Evolutionary conservation across 306 rosid genomes (phyloP).

Genomic region (Ochetophila trinervis): DNA sequence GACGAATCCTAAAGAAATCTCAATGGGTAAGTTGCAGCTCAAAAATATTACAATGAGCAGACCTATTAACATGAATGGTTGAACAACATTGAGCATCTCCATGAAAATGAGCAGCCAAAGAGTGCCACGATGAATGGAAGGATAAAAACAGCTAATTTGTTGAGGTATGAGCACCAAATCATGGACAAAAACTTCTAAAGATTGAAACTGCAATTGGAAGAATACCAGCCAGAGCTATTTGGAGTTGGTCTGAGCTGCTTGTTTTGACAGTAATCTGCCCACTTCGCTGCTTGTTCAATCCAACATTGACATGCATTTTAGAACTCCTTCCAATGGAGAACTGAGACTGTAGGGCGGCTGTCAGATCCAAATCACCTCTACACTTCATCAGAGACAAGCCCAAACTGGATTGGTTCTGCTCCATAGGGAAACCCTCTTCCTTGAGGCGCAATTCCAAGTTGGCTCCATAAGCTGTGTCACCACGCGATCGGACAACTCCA

Average conservation of each 20-base stretch:
- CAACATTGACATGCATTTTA: slow-evolving; percentile 14
- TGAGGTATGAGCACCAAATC: slow-evolving; percentile 7
- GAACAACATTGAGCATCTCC: neutral
- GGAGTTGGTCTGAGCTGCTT: slow-evolving; percentile 25
- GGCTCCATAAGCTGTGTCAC: slow-evolving; percentile 22
- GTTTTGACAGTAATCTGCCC: slow-evolving; percentile 22
- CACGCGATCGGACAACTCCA: slow-evolving; percentile 16
- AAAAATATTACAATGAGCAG: slow-evolving; percentile 1
- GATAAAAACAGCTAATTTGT: neutral
- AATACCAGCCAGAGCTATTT: slow-evolving; percentile 22
- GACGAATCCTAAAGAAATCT: slow-evolving; percentile 3
- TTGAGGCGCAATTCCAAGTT: slow-evolving; percentile 24
- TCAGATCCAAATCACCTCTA: slow-evolving; percentile 17
- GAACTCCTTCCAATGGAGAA: slow-evolving; percentile 21
- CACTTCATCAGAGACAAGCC: slow-evolving; percentile 26
- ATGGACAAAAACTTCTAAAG: slow-evolving; percentile 9
- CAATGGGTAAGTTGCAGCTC: neutral
- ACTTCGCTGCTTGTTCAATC: slow-evolving; percentile 20
- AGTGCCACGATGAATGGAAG: neutral
- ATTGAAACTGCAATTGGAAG: slow-evolving; percentile 24
- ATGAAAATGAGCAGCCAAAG: too few relatives aligned
- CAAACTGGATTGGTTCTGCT: slow-evolving; percentile 15
- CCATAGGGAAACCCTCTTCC: slow-evolving; percentile 10
- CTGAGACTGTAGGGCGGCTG: slow-evolving; percentile 14
- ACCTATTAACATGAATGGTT: neutral